Evolutionary conservation across 371 early-diverging fungal genomes (phyloP).

Genomic region (Mucor sp.): DNA sequence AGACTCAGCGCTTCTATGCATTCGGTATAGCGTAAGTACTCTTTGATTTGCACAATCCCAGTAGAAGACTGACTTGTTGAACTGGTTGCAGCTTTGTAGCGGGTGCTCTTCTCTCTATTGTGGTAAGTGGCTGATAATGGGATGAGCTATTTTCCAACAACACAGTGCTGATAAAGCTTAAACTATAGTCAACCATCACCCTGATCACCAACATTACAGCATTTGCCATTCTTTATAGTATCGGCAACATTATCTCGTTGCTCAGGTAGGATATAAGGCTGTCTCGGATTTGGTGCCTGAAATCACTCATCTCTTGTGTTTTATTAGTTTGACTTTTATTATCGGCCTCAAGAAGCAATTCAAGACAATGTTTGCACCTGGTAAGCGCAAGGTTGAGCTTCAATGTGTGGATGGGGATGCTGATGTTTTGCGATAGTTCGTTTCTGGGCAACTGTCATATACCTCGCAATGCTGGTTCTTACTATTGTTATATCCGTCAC

Average conservation of each 20-base stretch:
- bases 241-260: conserved; percentile 88
- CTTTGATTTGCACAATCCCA: not conserved
- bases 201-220: conserved; percentile 61
- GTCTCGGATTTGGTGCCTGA: not conserved
- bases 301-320: conserved; percentile 64
- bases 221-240: conserved; percentile 88
- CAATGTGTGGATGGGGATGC: not conserved
- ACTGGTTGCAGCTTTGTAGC: conserved; percentile 57
- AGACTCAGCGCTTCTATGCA: conserved; percentile 87
- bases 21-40: conserved; percentile 76
- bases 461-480: conserved; percentile 32
- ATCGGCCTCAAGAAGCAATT: conserved; percentile 84
- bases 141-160: conserved; percentile 7
- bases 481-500: conserved; percentile 34
- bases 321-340: conserved; percentile 88
- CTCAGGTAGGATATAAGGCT: conserved; percentile 52
- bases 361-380: conserved; percentile 85
- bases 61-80: not conserved
- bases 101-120: conserved; percentile 74
- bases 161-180: not conserved
- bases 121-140: conserved; percentile 50
- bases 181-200: conserved; percentile 62
- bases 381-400: conserved; percentile 23
- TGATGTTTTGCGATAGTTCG: conserved; percentile 21
- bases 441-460: conserved; percentile 47